Evolutionary conservation across 2,329 filamentous ascomycete species (phyloP).

Genomic region (Claviceps purpurea): DNA sequence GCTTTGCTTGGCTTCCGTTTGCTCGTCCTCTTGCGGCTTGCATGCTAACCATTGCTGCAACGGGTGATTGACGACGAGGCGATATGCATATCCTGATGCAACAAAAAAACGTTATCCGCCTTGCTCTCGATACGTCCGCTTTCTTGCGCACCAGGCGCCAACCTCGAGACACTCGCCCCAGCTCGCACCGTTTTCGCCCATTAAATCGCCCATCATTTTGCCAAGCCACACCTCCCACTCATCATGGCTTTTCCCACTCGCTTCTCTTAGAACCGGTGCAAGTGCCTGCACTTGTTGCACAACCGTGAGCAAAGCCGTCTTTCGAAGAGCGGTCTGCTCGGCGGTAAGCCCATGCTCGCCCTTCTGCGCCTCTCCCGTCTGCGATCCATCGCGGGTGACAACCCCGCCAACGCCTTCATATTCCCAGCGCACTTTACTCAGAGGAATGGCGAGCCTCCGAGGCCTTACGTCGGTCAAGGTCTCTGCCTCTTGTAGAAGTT

Average conservation of each 20-base stretch:
- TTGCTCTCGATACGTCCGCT: conserved; percentile 25
- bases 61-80: background rate
- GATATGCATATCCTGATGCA: background rate
- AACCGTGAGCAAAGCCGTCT: conserved; percentile 68
- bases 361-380: conserved; percentile 39
- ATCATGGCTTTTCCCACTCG: conserved; percentile 74
- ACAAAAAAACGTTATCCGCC: background rate
- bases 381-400: conserved; percentile 46
- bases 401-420: conserved; percentile 55
- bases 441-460: conserved; percentile 71
- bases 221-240: conserved; percentile 88
- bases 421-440: conserved; percentile 80
- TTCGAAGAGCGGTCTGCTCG: conserved; percentile 59
- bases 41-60: background rate
- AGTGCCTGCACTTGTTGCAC: conserved; percentile 75
- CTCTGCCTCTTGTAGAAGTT: conserved; percentile 70
- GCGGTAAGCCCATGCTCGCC: conserved; percentile 39
- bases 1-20: background rate
- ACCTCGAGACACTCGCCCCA: conserved; percentile 79
- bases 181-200: conserved; percentile 63
- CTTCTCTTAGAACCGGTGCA: conserved; percentile 69
- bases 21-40: background rate
- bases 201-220: conserved; percentile 72
- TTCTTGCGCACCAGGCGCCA: conserved; percentile 82
- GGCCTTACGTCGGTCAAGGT: conserved; percentile 54